Evolutionary conservation across 2,329 filamentous ascomycete genomes (phyloP).

Genomic region (Aspergillus sp.): DNA sequence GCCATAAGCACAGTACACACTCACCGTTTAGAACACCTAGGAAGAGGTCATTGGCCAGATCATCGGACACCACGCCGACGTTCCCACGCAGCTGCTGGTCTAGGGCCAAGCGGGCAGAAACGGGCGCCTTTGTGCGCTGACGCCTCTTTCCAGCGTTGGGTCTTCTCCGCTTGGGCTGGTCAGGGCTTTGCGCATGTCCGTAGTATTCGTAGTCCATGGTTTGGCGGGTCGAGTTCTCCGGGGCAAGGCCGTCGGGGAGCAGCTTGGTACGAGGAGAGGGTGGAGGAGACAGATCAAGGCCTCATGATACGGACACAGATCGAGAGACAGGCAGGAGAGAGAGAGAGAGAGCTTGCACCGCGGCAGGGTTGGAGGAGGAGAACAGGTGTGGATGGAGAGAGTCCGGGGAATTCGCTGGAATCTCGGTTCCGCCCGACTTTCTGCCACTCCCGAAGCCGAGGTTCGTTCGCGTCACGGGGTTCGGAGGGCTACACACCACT

Average conservation of each 20-base stretch:
- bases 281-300: slow-evolving; percentile 1
- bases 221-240: slow-evolving; percentile 7
- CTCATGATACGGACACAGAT: background rate
- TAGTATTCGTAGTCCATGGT: slow-evolving; percentile 37
- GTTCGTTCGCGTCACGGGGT: slow-evolving; percentile 17
- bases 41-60: slow-evolving; percentile 74
- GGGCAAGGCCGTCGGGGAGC: slow-evolving; percentile 12
- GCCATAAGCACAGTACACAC: slow-evolving; percentile 5
- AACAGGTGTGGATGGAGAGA: slow-evolving; percentile 16
- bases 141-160: slow-evolving; percentile 38
- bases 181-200: slow-evolving; percentile 28
- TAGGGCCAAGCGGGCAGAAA: slow-evolving; percentile 71
- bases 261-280: slow-evolving; percentile 2
- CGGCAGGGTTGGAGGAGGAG: slow-evolving; percentile 1
- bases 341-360: background rate
- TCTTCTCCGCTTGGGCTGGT: slow-evolving; percentile 43
- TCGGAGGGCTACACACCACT: too few species aligned
- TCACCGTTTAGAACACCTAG: slow-evolving; percentile 45
- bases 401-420: slow-evolving; percentile 21
- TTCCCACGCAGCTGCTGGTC: slow-evolving; percentile 80
- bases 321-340: background rate
- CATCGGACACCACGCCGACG: slow-evolving; percentile 74
- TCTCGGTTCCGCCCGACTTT: slow-evolving; percentile 23
- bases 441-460: slow-evolving; percentile 28
- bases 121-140: slow-evolving; percentile 55